These are phyloP conservation scores for Aspergillus sparsus DNA, from an alignment of 495 filamentous ascomycete genomes.

Conservation along the genomic window DNA sequence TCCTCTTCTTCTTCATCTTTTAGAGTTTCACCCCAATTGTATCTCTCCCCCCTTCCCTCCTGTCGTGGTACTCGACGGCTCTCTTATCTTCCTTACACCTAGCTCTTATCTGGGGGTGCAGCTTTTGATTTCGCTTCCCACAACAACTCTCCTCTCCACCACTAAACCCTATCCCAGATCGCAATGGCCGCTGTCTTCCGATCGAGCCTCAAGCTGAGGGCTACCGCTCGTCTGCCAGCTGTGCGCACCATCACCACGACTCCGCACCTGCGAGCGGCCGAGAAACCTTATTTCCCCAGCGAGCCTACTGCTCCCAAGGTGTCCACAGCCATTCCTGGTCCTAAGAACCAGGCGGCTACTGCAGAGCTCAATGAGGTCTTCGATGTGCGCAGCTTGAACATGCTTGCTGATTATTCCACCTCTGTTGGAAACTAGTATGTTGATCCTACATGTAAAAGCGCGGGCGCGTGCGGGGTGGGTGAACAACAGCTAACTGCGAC, in stretches of 20 bases:
- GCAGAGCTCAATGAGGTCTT: slow-evolving; percentile 81
- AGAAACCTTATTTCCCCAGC: slow-evolving; percentile 61
- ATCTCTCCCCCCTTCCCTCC: not conserved
- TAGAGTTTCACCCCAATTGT: not conserved
- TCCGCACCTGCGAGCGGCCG: slow-evolving; percentile 42
- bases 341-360: slow-evolving; percentile 69
- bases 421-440: slow-evolving; percentile 62
- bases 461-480: not conserved
- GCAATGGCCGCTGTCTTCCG: slow-evolving; percentile 51
- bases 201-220: slow-evolving; percentile 43
- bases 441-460: not conserved
- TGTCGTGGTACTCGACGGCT: not conserved
- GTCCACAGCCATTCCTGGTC: slow-evolving; percentile 81
- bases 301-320: slow-evolving; percentile 78
- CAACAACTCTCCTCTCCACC: not conserved
- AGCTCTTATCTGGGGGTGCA: not conserved
- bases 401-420: slow-evolving; percentile 80
- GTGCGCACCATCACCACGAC: slow-evolving; percentile 46
- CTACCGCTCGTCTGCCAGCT: slow-evolving; percentile 39
- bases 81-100: not conserved
- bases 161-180: not conserved
- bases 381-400: slow-evolving; percentile 90
- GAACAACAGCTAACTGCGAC: slow-evolving; percentile 29
- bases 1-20: not conserved
- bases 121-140: not conserved